Base-by-base conservation (phyloP, 164 flowering plant species). In the Berberis thunbergii region DNA sequence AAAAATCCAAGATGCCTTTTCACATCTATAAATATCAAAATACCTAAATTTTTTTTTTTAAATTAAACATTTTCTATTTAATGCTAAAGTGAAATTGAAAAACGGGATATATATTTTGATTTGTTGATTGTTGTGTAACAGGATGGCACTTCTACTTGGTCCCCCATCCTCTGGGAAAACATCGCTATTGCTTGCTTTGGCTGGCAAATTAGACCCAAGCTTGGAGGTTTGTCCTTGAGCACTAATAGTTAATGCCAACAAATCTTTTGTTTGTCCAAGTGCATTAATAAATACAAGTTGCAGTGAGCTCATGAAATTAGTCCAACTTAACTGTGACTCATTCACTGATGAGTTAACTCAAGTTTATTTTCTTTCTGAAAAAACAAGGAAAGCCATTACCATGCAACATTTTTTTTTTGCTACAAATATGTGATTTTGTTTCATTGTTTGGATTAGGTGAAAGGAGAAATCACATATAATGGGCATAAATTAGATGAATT, bases 381-480 rank as follows among this genome's bases (percentile, higher is more conserved):
- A 4, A 4, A 4, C 4, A 46, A 4, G 8, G 6, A 46, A 8
- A 4, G 4, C 49, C 4, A 8, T 4, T 46, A 4, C 8, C 49
- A 4, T 46, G 49, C 8, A 8, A 46, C 6, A 46, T 46, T 8
- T 4, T 46, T 46, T 4, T 46, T 4, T 8, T 46, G 49, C 8
- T 46, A 46, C 8, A 8, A 4, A 46, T 46, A 46, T 46, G 8
- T 46, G 8, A 4, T 9, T 50, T 50, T 50, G 12, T 50, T 50
- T 50, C 12, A 5, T 5, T 50, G 12, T 50, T 50, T 50, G 54
- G 54, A 50, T 57, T 41, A 90, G 97, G 83, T 81, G 8, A 73
- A 49, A 49, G 98, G 98, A 56, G 89, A 84, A 54, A 56, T 95
- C 4, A 82, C 89, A 0, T 91, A 91, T 73, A 91, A 95, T 67